Evolutionary conservation across 176 grass and related monocot genomes (phyloP).

Genomic region (Ananas comosus): DNA sequence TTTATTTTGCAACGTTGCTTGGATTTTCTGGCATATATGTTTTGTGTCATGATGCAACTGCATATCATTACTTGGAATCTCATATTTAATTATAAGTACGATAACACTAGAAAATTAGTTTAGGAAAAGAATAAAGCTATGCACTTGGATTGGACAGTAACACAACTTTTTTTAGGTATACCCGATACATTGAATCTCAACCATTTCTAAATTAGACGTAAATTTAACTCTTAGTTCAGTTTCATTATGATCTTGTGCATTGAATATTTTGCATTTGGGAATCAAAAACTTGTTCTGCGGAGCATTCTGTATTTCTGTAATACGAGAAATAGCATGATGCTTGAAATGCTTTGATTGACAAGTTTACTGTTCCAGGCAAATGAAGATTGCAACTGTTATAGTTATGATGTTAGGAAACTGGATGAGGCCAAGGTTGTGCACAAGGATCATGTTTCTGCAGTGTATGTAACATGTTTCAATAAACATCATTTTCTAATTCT

Average conservation of each 20-base stretch:
- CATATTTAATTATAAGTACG: no score
- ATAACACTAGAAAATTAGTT: no score
- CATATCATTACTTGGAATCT: no score
- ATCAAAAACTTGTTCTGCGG: background rate
- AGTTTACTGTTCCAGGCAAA: constrained; percentile 58
- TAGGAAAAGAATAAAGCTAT: no score
- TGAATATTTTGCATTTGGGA: background rate
- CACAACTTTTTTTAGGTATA: no score
- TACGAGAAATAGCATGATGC: background rate
- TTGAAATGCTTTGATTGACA: constrained; percentile 9
- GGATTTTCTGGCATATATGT: no score
- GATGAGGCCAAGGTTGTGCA: constrained; percentile 91
- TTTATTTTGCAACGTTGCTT: no score
- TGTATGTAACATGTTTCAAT: constrained; percentile 50
- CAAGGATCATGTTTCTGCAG: constrained; percentile 95
- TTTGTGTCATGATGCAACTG: no score
- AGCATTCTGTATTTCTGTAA: background rate
- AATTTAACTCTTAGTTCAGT: no score
- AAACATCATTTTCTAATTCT: constrained; percentile 6
- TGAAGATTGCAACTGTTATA: constrained; percentile 96
- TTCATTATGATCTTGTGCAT: background rate
- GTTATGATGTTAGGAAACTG: constrained; percentile 81
- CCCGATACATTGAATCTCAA: no score
- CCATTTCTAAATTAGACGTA: no score
- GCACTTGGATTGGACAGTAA: no score